Evolutionary conservation across 78 protist genomes (phyloP), one percentile per base, ranked within the genome.

Genomic region (Dictyostelium intermedium): DNA sequence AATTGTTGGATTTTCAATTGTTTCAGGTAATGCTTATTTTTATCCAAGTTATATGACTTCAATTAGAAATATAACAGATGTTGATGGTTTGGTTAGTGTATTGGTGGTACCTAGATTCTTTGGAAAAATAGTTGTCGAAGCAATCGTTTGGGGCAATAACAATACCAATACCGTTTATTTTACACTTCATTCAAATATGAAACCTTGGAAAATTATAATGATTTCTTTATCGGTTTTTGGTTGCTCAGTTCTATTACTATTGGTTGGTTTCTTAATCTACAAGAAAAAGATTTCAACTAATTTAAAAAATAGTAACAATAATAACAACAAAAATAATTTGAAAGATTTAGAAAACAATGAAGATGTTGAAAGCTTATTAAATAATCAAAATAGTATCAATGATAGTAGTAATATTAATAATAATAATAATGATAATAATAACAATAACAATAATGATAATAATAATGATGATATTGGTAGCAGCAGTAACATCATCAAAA

Each of bases 61-160:
- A 5, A 56, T 82, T 56, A 69, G 86, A 34, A 82, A 82, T 30
- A 82, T 82, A 34, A 35, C 86, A 20, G 74, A 82, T 35, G 6
- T 5, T 0, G 11, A 82, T 60, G 86, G 86, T 3, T 56, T 82
- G 10, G 86, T 56, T 34, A 34, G 39, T 32, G 66, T 82, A 60
- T 23, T 56, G 25, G 77, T 82, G 1, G 35, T 60, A 35, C 74
- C 86, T 13, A 35, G n/a, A 20, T 27, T 32, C 7, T 82, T 39
- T 56, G 86, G 86, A 27, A 82, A 82, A 23, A 43, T 82, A 14
- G 3, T 23, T 23, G 16, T 82, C 18, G 66, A 82, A 23, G 70
- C 50, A 6, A 30, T n/a, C 8, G 60, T 82, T 10, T 82, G 86
- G 86, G 74, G 60, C 9, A 82, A 82, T 27, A 41, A 35, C 10